Conservation (phyloP, 192 early-diverging fungal genomes). For the Coemansia pectinata region DNA sequence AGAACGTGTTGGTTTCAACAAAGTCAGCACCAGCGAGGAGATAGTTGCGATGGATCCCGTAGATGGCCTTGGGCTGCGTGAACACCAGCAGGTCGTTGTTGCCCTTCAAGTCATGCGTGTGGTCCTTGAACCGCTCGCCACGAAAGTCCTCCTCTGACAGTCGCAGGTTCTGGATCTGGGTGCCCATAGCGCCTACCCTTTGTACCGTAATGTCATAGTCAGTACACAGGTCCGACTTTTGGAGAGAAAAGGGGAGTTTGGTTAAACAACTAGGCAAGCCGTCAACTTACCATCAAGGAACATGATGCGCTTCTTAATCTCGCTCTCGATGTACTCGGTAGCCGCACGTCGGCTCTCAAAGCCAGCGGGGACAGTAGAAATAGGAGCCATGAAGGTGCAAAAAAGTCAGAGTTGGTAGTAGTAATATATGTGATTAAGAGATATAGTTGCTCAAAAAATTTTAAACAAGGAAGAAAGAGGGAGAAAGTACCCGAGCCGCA, state of each 20-base stretch:
- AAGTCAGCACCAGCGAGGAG: slow-evolving; percentile 90
- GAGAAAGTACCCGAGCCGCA: neutral
- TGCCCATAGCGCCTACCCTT: slow-evolving; percentile 79
- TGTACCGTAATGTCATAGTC: neutral
- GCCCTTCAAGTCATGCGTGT: slow-evolving; percentile 85
- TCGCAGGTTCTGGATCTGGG: slow-evolving; percentile 82
- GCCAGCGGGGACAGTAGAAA: slow-evolving; percentile 41
- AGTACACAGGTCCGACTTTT: neutral
- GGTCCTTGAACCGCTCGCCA: slow-evolving; percentile 79
- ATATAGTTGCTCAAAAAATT: neutral
- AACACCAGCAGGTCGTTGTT: slow-evolving; percentile 96
- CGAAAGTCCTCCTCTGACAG: slow-evolving; percentile 87
- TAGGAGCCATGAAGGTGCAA: slow-evolving; percentile 15
- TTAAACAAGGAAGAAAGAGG: neutral
- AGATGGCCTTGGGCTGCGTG: slow-evolving; percentile 87
- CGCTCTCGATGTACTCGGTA: slow-evolving; percentile 70
- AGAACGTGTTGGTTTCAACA: slow-evolving; percentile 98
- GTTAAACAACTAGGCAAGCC: neutral
- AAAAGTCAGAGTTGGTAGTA: neutral
- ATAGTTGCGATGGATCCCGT: slow-evolving; percentile 88
- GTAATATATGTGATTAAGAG: neutral
- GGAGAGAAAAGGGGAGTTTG: neutral
- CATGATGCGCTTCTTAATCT: slow-evolving; percentile 85
- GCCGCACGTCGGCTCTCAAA: slow-evolving; percentile 50
- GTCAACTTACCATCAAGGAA: slow-evolving; percentile 79